Conservation (phyloP, 352 stramenopile genomes). For the Globisporangium heterothallicum region DNA sequence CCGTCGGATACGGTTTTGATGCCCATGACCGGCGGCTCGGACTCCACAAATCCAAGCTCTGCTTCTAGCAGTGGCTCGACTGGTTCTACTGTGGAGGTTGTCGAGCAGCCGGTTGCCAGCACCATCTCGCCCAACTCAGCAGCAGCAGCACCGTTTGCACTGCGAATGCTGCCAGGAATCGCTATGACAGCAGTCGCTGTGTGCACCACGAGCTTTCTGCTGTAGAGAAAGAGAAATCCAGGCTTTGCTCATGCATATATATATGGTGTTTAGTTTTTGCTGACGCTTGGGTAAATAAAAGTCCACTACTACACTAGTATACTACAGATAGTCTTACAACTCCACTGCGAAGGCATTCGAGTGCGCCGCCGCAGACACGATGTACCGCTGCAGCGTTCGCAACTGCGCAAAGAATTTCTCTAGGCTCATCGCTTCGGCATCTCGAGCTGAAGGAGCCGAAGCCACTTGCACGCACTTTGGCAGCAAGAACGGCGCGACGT, state of each 20-base stretch:
- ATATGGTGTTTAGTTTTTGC: neutral
- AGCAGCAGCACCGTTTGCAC: neutral
- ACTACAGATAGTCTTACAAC: constrained; percentile 13
- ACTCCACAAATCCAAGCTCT: neutral
- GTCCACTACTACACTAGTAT: no score
- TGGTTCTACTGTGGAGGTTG: neutral
- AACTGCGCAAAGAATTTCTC: constrained; percentile 62
- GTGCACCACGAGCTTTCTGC: neutral
- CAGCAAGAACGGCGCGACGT: constrained; percentile 27
- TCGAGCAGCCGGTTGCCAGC: neutral
- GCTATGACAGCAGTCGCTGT: neutral
- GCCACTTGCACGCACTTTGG: constrained; percentile 40
- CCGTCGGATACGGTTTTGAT: constrained; percentile 1
- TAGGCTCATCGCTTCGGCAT: constrained; percentile 21
- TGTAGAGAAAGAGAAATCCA: neutral
- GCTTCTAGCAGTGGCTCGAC: neutral
- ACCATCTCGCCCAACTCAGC: constrained; percentile 3
- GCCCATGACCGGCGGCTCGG: neutral
- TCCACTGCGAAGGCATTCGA: constrained; percentile 32
- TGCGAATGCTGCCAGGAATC: neutral
- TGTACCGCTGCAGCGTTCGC: constrained; percentile 43
- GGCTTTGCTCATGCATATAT: neutral
- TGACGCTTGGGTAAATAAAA: neutral
- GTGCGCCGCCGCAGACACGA: constrained; percentile 28
- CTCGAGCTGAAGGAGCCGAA: neutral